These are phyloP conservation scores for Lenwebbia sp. DNA, from an alignment of 345 rosid genomes.

Conservation along the genomic window DNA sequence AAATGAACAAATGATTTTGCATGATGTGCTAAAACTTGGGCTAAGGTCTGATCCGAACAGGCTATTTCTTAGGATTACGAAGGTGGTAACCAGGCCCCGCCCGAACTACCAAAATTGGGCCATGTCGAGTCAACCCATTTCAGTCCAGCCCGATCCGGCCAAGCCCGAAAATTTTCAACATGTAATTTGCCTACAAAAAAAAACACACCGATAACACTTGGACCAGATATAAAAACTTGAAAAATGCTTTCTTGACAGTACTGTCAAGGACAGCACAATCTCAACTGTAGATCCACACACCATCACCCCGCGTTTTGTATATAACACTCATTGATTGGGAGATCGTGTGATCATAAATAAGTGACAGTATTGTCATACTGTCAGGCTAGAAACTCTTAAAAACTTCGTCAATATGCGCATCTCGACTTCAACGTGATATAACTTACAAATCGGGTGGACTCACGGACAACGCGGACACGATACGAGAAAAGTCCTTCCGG, in stretches of 20 bases:
- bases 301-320: too few species aligned
- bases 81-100: neutral
- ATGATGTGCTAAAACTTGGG: neutral
- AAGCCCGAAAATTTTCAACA: neutral
- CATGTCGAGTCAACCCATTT: neutral
- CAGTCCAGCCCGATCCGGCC: neutral
- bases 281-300: too few species aligned
- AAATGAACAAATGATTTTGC: neutral
- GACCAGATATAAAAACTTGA: neutral
- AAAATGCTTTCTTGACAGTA: too few species aligned
- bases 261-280: too few species aligned
- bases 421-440: neutral
- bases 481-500: neutral
- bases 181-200: neutral
- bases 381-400: too few species aligned
- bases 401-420: neutral
- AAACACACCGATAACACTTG: neutral
- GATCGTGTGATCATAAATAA: too few species aligned
- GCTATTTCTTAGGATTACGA: neutral
- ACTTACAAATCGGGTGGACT: neutral
- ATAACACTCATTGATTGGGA: too few species aligned
- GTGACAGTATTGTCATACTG: too few species aligned
- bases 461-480: neutral
- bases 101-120: neutral
- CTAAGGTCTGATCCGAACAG: neutral